Evolutionary conservation across 2,329 filamentous ascomycete genomes (phyloP).

Genomic region (Cladosporium sp.): DNA sequence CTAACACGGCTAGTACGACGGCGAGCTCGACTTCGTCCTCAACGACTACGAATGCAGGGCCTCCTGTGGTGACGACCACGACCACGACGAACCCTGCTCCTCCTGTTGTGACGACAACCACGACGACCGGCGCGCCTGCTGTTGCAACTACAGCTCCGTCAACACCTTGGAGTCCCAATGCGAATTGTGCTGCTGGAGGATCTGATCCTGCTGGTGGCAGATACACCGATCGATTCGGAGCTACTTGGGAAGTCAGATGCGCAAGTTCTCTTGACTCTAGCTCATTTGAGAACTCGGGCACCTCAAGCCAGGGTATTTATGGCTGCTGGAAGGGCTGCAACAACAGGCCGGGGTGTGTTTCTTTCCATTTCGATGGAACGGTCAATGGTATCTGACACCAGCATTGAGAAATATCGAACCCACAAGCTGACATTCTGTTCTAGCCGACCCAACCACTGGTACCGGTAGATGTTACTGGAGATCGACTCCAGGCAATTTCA

Average conservation of each 20-base stretch:
- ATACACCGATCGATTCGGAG: slow-evolving; percentile 17
- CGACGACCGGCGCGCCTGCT: slow-evolving; percentile 2
- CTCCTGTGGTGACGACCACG: too few relatives aligned
- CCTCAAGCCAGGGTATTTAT: slow-evolving; percentile 17
- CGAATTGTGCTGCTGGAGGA: slow-evolving; percentile 11
- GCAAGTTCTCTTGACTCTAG: slow-evolving; percentile 9
- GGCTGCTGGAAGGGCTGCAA: slow-evolving; percentile 20
- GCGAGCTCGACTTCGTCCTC: too few relatives aligned
- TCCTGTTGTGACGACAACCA: too few relatives aligned
- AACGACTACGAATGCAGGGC: too few relatives aligned
- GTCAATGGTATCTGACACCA: background rate
- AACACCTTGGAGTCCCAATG: too few relatives aligned
- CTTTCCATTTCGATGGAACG: background rate
- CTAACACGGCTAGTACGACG: too few relatives aligned
- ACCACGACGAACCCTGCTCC: too few relatives aligned
- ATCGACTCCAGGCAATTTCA: background rate
- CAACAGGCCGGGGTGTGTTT: slow-evolving; percentile 15
- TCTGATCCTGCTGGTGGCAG: slow-evolving; percentile 13
- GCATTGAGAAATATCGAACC: background rate
- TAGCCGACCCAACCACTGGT: background rate
- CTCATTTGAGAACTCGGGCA: slow-evolving; percentile 9
- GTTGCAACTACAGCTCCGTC: background rate
- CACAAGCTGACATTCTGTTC: background rate
- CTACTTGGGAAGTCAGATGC: slow-evolving; percentile 17
- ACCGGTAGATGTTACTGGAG: background rate